Evolutionary conservation across 257 asterid genomes (phyloP).

Genomic region (Leonotis leonurus): DNA sequence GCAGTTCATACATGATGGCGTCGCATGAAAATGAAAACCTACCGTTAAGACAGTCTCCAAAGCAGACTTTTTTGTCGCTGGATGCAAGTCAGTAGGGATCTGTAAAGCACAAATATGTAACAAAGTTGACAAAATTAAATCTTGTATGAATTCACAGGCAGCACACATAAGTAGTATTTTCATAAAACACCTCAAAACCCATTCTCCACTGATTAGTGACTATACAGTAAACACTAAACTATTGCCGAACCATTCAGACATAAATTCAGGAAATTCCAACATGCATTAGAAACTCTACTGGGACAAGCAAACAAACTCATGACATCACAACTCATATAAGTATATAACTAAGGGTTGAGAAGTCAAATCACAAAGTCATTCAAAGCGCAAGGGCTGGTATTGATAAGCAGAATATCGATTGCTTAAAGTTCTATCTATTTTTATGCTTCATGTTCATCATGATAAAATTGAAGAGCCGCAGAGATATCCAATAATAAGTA

Average conservation of each 20-base stretch:
- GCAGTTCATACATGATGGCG: neutral
- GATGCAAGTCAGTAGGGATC: conserved; percentile 93
- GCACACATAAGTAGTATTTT: conserved; percentile 8
- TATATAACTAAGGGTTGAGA: neutral
- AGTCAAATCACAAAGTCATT: neutral
- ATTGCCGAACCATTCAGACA: neutral
- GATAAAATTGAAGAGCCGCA: neutral
- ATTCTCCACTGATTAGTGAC: neutral
- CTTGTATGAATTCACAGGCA: neutral
- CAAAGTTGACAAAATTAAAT: conserved; percentile 10
- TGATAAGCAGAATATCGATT: neutral
- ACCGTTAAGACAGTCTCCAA: conserved; percentile 98
- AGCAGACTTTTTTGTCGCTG: conserved; percentile 74
- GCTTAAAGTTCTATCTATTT: neutral
- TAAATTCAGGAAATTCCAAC: neutral
- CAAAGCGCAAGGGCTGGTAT: neutral
- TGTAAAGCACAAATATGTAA: conserved; percentile 33
- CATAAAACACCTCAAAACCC: neutral
- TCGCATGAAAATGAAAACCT: conserved; percentile 19
- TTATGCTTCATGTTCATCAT: neutral
- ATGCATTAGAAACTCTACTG: neutral
- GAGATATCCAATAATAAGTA: neutral
- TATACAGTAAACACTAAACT: neutral
- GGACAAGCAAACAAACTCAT: neutral
- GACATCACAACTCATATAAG: neutral